A percentile compares a stretch with the other conserved stretches of the same genome.
Evolutionary conservation across 192 early-diverging fungal species (phyloP).

Genomic region (Chytriomyces sp.): DNA sequence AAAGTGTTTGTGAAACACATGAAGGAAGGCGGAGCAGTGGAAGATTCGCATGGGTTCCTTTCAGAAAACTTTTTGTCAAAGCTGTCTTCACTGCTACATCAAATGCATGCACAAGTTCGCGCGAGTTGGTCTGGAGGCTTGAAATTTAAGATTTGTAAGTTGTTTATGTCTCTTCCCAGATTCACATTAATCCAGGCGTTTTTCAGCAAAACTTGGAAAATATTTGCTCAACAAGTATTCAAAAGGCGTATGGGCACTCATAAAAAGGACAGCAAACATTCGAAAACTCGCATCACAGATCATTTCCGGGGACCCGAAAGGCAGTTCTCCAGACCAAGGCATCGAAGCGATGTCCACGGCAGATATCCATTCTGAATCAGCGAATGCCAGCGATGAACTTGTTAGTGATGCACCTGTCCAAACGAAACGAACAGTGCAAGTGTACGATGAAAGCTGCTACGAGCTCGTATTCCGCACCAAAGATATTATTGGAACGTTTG

Average conservation of each 20-base stretch:
- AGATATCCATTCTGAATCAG: background rate
- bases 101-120: slow-evolving; percentile 40
- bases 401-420: background rate
- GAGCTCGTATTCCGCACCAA: slow-evolving; percentile 42
- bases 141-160: slow-evolving; percentile 39
- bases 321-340: background rate
- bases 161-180: background rate
- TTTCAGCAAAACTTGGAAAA: slow-evolving; percentile 35
- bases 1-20: slow-evolving; percentile 46
- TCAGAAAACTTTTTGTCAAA: slow-evolving; percentile 39
- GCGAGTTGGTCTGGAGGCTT: slow-evolving; percentile 29
- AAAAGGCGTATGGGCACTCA: slow-evolving; percentile 44
- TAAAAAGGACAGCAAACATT: slow-evolving; percentile 39
- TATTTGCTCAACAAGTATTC: slow-evolving; percentile 38
- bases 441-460: slow-evolving; percentile 31
- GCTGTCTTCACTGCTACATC: slow-evolving; percentile 31
- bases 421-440: slow-evolving; percentile 13
- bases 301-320: slow-evolving; percentile 7
- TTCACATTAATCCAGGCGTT: background rate
- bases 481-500: slow-evolving; percentile 53
- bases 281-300: slow-evolving; percentile 38
- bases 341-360: background rate
- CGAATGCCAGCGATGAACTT: background rate
- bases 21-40: slow-evolving; percentile 34
- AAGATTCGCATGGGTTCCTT: slow-evolving; percentile 44